phyloP scores from a whole-genome alignment of 169 alveolate species.

The Cryptosporidium canis region DNA sequence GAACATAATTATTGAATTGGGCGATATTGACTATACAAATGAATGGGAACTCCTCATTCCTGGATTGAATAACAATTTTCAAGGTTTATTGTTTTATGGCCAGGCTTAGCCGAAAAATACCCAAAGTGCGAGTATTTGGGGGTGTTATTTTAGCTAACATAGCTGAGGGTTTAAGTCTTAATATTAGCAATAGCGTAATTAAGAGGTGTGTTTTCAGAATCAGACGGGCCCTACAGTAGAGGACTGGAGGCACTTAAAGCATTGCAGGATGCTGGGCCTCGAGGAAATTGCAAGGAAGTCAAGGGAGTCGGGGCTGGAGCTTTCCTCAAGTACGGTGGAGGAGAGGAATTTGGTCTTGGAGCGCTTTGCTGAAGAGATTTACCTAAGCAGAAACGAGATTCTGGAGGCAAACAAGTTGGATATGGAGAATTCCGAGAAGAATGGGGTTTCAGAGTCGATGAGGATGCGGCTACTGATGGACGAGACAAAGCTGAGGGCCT shows the following conservation, averaged over 20 bases:
- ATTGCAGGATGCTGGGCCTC: not conserved
- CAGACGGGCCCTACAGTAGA: not conserved
- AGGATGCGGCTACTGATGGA: constrained; percentile 28
- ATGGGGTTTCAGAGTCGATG: constrained; percentile 18
- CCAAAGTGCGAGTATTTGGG: constrained; percentile 63
- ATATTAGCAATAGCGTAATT: too few relatives aligned
- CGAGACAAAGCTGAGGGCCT: constrained; percentile 13
- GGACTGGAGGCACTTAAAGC: not conserved
- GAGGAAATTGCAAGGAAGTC: constrained; percentile 3
- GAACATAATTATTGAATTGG: not conserved
- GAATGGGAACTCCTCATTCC: not conserved
- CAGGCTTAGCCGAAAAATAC: constrained; percentile 22
- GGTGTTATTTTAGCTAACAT: constrained; percentile 8
- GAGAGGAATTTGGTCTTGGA: constrained; percentile 62
- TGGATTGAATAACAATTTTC: not conserved
- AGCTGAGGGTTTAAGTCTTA: not conserved
- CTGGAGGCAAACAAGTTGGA: constrained; percentile 45
- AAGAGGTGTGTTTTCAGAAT: too few relatives aligned
- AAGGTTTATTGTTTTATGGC: constrained; percentile 67
- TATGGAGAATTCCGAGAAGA: constrained; percentile 41
- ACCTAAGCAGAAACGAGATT: constrained; percentile 2
- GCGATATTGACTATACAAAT: not conserved
- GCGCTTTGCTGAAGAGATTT: constrained; percentile 24
- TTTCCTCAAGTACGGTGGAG: constrained; percentile 25
- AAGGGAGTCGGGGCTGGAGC: constrained; percentile 30